These are phyloP conservation scores for Rosa chinensis DNA, from an alignment of 306 rosid species.

Conservation along the genomic window DNA sequence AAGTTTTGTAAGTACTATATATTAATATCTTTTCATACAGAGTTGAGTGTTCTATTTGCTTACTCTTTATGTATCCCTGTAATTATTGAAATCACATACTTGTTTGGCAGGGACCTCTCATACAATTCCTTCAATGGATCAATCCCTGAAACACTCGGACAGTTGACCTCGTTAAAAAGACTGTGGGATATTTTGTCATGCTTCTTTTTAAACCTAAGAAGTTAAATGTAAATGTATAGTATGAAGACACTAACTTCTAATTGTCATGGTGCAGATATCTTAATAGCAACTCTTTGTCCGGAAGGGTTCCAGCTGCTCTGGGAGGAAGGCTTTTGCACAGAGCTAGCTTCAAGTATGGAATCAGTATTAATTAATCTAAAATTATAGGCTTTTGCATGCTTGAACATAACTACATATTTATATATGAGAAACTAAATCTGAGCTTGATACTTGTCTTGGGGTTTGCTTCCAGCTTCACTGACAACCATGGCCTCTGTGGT, in stretches of 20 bases:
- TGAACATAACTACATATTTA: neutral
- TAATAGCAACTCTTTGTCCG: constrained; percentile 73
- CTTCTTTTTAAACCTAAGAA: constrained; percentile 16
- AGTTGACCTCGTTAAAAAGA: constrained; percentile 58
- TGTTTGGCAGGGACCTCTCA: constrained; percentile 77
- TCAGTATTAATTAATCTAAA: neutral
- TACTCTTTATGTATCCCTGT: constrained; percentile 19
- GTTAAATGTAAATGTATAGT: constrained; percentile 5
- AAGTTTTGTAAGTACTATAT: constrained; percentile 69
- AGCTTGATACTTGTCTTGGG: constrained; percentile 4
- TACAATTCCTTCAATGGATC: constrained; percentile 83
- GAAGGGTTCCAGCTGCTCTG: constrained; percentile 76
- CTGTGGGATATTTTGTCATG: constrained; percentile 52
- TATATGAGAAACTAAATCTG: constrained; percentile 19
- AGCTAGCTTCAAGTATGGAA: constrained; percentile 94
- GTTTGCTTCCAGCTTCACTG: constrained; percentile 78
- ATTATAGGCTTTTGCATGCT: neutral
- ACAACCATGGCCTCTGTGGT: constrained; percentile 85
- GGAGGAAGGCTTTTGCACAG: constrained; percentile 93
- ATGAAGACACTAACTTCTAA: constrained; percentile 19
- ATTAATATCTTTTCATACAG: constrained; percentile 14
- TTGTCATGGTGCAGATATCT: constrained; percentile 66
- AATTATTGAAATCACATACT: constrained; percentile 27
- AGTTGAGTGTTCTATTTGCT: neutral
- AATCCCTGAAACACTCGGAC: constrained; percentile 90